Percentiles rank a stretch among this genome's conserved stretches.
Evolutionary conservation across 2,329 filamentous ascomycete genomes (phyloP).

Genomic region (Fusarium udum): DNA sequence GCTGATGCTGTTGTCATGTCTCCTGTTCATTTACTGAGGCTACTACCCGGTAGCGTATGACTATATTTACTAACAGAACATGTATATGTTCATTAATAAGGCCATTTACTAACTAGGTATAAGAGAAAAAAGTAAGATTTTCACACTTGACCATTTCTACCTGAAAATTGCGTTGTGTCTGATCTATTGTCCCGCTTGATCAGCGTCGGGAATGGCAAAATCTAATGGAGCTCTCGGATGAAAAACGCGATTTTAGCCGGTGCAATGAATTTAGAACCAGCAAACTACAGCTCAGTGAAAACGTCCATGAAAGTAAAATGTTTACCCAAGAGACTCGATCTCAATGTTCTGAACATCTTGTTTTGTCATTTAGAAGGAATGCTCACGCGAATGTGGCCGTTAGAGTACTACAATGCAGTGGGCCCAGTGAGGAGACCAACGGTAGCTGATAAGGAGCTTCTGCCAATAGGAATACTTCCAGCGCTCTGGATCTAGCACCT

Average conservation of each 20-base stretch:
- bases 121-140: fast-evolving
- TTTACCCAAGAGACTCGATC: fast-evolving
- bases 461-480: neutral
- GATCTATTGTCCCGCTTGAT: too few relatives aligned
- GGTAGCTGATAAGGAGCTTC: neutral
- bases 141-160: neutral
- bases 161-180: neutral
- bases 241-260: too few relatives aligned
- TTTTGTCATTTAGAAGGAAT: neutral
- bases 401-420: neutral
- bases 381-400: neutral
- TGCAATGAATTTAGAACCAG: fast-evolving
- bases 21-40: fast-evolving
- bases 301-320: fast-evolving
- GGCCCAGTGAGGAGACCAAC: fast-evolving
- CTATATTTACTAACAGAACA: too few relatives aligned
- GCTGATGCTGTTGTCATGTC: fast-evolving
- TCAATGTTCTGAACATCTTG: neutral
- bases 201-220: fast-evolving
- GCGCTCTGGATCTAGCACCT: fast-evolving
- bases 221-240: too few relatives aligned
- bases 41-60: neutral
- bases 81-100: fast-evolving
- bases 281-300: fast-evolving
- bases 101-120: fast-evolving